Evolutionary conservation across 805 yeast species (phyloP).

Genomic region (Maudiozyma saulgeensis): DNA sequence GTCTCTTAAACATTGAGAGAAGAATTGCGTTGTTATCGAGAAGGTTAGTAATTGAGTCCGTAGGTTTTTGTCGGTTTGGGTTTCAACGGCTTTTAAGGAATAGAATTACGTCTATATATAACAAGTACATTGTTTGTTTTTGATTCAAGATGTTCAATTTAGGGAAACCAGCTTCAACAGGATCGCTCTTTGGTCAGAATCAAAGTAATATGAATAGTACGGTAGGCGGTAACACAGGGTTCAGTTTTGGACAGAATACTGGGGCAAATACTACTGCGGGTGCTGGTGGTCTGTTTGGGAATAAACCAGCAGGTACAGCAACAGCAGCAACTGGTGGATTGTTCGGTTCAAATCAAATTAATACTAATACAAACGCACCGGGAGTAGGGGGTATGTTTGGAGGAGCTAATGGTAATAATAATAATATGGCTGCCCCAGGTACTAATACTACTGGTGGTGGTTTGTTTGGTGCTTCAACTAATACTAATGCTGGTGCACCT

Average conservation of each 20-base stretch:
- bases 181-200: conserved; percentile 1
- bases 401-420: no score
- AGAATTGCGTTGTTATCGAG: no score
- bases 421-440: conserved; percentile 1
- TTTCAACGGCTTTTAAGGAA: no score
- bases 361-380: background rate
- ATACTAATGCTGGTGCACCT: conserved; percentile 1
- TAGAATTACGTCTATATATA: no score
- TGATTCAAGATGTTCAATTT: conserved; percentile 1
- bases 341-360: conserved; percentile 4
- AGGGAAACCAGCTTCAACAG: conserved; percentile 3
- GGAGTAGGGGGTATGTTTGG: conserved; percentile 8
- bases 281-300: conserved; percentile 8
- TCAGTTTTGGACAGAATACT: background rate
- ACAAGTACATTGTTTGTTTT: no score
- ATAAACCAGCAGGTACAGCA: conserved; percentile 4
- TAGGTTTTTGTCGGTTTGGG: no score
- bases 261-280: background rate
- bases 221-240: background rate
- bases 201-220: background rate
- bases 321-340: conserved; percentile 5
- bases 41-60: no score
- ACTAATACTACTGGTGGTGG: conserved; percentile 16
- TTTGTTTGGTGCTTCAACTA: conserved; percentile 22
- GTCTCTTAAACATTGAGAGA: no score